Percentiles rank a stretch among this genome's conserved stretches.
Evolutionary conservation across 2,329 filamentous ascomycete species (phyloP).

Genomic region (Colletotrichum musae): DNA sequence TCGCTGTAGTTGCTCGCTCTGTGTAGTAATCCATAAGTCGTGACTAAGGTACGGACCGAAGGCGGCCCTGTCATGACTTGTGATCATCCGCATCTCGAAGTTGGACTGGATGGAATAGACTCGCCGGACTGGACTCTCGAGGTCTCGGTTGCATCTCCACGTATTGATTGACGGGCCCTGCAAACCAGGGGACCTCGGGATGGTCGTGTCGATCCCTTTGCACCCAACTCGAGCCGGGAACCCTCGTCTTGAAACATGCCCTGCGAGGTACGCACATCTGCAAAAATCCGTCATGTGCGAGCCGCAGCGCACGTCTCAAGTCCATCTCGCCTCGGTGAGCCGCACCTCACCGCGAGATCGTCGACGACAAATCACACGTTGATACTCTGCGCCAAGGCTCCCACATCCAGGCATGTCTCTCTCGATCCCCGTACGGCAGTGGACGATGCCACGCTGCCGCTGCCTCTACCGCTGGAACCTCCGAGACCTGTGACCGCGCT

Average conservation of each 20-base stretch:
- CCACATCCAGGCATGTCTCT: slow-evolving; percentile 19
- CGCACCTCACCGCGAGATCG: slow-evolving; percentile 27
- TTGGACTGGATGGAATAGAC: too few species aligned
- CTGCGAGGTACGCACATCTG: slow-evolving; percentile 7
- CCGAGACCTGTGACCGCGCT: slow-evolving; percentile 17
- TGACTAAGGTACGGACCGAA: slow-evolving; percentile 25
- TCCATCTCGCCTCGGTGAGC: slow-evolving; percentile 29
- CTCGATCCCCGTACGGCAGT: slow-evolving; percentile 23
- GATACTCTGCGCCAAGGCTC: neutral
- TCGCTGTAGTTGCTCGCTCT: slow-evolving; percentile 1
- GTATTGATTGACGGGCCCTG: neutral
- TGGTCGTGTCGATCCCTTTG: slow-evolving; percentile 34
- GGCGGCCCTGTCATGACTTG: slow-evolving; percentile 29
- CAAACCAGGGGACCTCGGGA: slow-evolving; percentile 31
- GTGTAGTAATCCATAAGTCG: neutral
- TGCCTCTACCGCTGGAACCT: neutral
- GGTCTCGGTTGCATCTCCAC: neutral
- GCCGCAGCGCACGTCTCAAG: slow-evolving; percentile 13
- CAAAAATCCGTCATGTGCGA: slow-evolving; percentile 21
- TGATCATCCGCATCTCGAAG: too few species aligned
- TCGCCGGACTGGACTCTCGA: neutral
- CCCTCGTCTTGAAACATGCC: slow-evolving; percentile 32
- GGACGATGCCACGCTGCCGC: slow-evolving; percentile 7
- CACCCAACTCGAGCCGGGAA: slow-evolving; percentile 36
- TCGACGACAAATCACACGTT: slow-evolving; percentile 1